phyloP scores from a whole-genome alignment of 2,329 filamentous ascomycete genomes.

The Helicocarpus griseus region DNA sequence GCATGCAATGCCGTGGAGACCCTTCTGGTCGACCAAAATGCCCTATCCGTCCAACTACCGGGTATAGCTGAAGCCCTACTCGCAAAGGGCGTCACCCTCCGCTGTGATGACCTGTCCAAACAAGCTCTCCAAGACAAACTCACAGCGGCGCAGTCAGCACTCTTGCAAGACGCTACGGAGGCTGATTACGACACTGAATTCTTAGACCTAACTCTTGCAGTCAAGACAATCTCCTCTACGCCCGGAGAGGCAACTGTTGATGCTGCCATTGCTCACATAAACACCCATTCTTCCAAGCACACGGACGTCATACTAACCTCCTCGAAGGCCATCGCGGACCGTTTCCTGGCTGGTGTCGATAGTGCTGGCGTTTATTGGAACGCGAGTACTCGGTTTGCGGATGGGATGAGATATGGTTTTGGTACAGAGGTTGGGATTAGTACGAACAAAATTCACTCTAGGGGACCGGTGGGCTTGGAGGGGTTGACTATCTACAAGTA shows the following conservation, averaged over 20 bases:
- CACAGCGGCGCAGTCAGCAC: constrained; percentile 30
- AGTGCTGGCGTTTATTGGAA: constrained; percentile 96
- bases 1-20: constrained; percentile 95
- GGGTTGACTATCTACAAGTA: constrained; percentile 98
- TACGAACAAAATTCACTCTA: constrained; percentile 95
- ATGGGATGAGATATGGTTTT: constrained; percentile 95
- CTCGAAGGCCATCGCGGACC: constrained; percentile 57
- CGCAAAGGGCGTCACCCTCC: constrained; percentile 67
- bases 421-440: constrained; percentile 97
- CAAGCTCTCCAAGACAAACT: constrained; percentile 47
- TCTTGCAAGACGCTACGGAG: constrained; percentile 56
- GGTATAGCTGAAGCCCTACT: constrained; percentile 63
- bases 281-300: constrained; percentile 83
- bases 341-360: constrained; percentile 78
- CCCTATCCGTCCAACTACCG: constrained; percentile 59
- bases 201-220: constrained; percentile 69
- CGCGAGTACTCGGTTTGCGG: constrained; percentile 83
- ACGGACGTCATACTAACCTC: constrained; percentile 83
- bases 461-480: constrained; percentile 87
- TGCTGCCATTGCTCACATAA: constrained; percentile 79
- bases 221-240: constrained; percentile 59
- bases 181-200: constrained; percentile 84
- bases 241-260: constrained; percentile 40
- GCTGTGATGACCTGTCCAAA: constrained; percentile 65
- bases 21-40: constrained; percentile 68